Evolutionary conservation across 2,329 filamentous ascomycete genomes (phyloP), one percentile per base, ranked within the genome.

Genomic region (Colletotrichum limetticola): DNA sequence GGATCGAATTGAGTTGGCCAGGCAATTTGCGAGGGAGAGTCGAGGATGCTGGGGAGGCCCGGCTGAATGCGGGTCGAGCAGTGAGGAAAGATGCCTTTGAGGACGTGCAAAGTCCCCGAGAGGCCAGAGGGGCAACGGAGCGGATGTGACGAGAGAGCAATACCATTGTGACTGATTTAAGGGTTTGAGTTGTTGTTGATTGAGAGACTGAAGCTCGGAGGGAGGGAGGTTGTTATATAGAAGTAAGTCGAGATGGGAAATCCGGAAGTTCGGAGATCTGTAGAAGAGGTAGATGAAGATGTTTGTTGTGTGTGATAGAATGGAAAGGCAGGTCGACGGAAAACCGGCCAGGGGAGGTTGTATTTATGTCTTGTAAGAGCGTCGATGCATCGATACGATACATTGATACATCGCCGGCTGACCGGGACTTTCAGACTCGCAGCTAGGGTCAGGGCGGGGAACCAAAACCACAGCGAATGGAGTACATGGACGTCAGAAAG

Each of bases 1-100:
- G 90, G 78, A 87, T 87, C 77, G 91, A 87, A 81, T 89, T 88
- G 75, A 75, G 74, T 62, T 74, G 63, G 55, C 72, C 61, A 58
- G 74, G 68, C 84, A 82, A 77, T 83, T 79, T 80, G 81, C 79
- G 85, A 85, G 77, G 81, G 76, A 87, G 82, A 77, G 87, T 66
- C 58, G 72, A 66, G 42, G 69, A 56, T 19, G 56, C 42, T 56
- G 37, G 64, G 57, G 74, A 72, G 72, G 74, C 68, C 26, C 69
- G 58, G 61, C 49, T 56, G 32, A 72, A 58, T 28, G 75, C 74
- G 63, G 77, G 69, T 57, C 75, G 62, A 69, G 75, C 69, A 69
- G 75, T 68, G 52, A 75, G 71, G 46, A 72, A 76, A 28, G 74
- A 74, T 55, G 76, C 74, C 57, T 75, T 74, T 16, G 77, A 75